These are phyloP conservation scores for Microthyrium microscopicum DNA, from an alignment of 2,329 filamentous ascomycete species.

Conservation along the genomic window DNA sequence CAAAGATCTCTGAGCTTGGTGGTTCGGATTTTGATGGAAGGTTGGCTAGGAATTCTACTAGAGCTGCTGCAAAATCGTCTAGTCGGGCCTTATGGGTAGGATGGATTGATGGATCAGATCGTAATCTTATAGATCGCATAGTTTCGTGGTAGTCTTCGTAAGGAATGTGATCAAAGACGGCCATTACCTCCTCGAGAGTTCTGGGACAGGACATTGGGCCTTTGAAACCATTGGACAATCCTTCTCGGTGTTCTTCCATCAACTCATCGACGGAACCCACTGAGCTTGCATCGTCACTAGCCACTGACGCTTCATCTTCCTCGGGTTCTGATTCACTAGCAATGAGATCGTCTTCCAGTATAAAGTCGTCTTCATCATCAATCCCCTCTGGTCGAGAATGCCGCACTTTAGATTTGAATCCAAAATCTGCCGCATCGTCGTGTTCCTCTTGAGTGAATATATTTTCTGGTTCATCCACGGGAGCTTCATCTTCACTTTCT, in stretches of 20 bases:
- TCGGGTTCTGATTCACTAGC: slow-evolving; percentile 54
- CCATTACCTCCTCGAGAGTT: slow-evolving; percentile 55
- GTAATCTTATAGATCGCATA: slow-evolving; percentile 73
- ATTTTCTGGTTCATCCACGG: slow-evolving; percentile 17
- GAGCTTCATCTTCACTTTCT: slow-evolving; percentile 41
- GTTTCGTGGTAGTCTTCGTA: slow-evolving; percentile 55
- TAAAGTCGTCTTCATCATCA: slow-evolving; percentile 87
- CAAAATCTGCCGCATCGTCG: slow-evolving; percentile 45
- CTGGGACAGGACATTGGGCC: slow-evolving; percentile 44
- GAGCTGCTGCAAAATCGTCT: slow-evolving; percentile 45
- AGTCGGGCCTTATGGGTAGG: slow-evolving; percentile 75
- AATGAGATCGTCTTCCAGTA: slow-evolving; percentile 76
- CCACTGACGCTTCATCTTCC: slow-evolving; percentile 21
- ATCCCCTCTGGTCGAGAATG: slow-evolving; percentile 26
- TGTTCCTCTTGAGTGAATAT: slow-evolving; percentile 18
- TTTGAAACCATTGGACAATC: not conserved
- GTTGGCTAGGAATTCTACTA: slow-evolving; percentile 51
- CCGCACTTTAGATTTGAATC: slow-evolving; percentile 41
- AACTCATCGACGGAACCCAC: slow-evolving; percentile 35
- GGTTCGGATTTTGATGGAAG: slow-evolving; percentile 16
- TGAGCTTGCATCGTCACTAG: slow-evolving; percentile 40
- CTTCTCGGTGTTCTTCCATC: slow-evolving; percentile 3
- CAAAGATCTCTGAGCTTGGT: slow-evolving; percentile 51
- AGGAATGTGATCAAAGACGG: slow-evolving; percentile 44
- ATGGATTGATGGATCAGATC: slow-evolving; percentile 81